These are phyloP conservation scores for Phyllosticta paracitricarpa DNA, from an alignment of 2,329 filamentous ascomycete species.

Conservation along the genomic window DNA sequence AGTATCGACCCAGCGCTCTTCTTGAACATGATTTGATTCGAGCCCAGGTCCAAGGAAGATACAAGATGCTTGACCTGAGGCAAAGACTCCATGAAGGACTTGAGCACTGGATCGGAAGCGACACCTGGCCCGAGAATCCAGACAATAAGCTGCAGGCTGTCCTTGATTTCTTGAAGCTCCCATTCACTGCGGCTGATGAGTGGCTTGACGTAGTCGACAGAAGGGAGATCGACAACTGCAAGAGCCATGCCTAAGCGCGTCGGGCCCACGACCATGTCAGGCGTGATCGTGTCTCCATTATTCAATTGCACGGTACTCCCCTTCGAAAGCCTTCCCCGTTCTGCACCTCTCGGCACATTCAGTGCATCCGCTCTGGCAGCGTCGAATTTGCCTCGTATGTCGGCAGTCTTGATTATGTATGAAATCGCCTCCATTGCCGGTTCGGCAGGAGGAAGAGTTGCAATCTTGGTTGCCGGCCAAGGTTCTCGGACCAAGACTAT, in stretches of 20 bases:
- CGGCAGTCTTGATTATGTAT: slow-evolving; percentile 68
- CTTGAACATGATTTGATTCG: slow-evolving; percentile 64
- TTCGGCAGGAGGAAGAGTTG: slow-evolving; percentile 56
- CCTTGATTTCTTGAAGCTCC: slow-evolving; percentile 53
- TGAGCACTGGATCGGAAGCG: slow-evolving; percentile 50
- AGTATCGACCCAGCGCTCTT: slow-evolving; percentile 57
- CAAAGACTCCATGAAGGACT: slow-evolving; percentile 58
- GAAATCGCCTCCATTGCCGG: slow-evolving; percentile 63
- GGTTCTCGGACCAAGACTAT: slow-evolving; percentile 63
- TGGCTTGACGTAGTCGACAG: slow-evolving; percentile 56
- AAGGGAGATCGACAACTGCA: slow-evolving; percentile 70
- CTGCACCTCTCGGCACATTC: slow-evolving; percentile 49
- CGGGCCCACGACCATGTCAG: slow-evolving; percentile 75
- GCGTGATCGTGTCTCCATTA: slow-evolving; percentile 61
- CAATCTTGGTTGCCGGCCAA: slow-evolving; percentile 63
- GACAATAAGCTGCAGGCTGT: slow-evolving; percentile 56
- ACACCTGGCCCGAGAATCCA: slow-evolving; percentile 74
- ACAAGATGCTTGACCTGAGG: slow-evolving; percentile 62
- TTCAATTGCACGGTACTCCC: slow-evolving; percentile 55
- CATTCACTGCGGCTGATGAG: slow-evolving; percentile 66
- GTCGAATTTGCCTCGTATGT: slow-evolving; percentile 73
- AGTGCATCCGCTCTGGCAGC: slow-evolving; percentile 52
- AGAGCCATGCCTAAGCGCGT: slow-evolving; percentile 60
- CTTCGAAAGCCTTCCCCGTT: slow-evolving; percentile 51
- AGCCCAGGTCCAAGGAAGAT: slow-evolving; percentile 61